Evolutionary conservation across 495 filamentous ascomycete species (phyloP).

Genomic region (Aspergillus sclerotioniger): DNA sequence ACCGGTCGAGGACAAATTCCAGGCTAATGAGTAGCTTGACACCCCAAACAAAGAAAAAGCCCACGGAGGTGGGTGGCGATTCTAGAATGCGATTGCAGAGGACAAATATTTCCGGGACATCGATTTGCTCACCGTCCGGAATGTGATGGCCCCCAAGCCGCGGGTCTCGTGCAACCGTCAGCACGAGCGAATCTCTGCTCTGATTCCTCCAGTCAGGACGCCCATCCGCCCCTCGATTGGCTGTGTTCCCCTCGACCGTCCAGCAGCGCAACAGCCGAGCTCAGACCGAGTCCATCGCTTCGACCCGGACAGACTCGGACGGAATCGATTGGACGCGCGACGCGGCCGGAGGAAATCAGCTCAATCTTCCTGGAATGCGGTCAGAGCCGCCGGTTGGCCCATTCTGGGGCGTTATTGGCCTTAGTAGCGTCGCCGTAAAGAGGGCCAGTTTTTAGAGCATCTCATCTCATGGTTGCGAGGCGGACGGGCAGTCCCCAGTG

Average conservation of each 20-base stretch:
- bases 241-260: neutral
- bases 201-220: neutral
- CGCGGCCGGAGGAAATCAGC: neutral
- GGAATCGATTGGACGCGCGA: neutral
- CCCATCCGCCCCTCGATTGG: neutral
- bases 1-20: constrained; percentile 3
- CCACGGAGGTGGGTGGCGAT: neutral
- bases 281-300: constrained; percentile 2
- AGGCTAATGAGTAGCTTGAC: neutral
- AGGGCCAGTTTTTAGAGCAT: neutral
- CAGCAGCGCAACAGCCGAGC: neutral
- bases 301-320: constrained; percentile 1
- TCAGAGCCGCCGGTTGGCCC: neutral
- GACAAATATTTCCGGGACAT: neutral
- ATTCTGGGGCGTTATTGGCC: neutral
- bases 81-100: neutral
- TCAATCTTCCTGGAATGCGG: neutral
- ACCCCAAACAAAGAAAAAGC: neutral
- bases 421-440: neutral
- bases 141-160: neutral
- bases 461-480: neutral
- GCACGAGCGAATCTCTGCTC: neutral
- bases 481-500: neutral
- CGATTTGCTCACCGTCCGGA: neutral
- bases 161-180: neutral